Base-by-base conservation (phyloP, 371 early-diverging fungal species). In the Rhizopus arrhizus region DNA sequence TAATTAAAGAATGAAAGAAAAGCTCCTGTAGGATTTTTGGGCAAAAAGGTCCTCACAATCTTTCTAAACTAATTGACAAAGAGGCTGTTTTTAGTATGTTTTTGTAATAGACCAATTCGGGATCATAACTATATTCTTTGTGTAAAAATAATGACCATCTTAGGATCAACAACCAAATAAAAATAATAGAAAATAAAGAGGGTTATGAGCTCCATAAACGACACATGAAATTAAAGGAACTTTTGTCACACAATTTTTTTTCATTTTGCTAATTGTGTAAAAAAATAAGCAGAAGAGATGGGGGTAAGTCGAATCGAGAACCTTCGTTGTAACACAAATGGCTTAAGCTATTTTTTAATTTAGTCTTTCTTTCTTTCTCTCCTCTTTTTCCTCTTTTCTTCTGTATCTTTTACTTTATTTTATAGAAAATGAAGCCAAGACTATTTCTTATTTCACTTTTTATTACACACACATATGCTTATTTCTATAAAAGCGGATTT, bases 401-500 rank as follows among this genome's bases (percentile, higher is more conserved):
- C 31, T 47, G 15, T 48, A 7, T 48, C 31, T 48, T 28, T 48
- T 29, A 4, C 7, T 48, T 29, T 45, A 12, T 22, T 45, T 45
- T 16, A 45, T 16, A 45, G n/a, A 16, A 49, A 29, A 48, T 48
- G 48, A 48, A 29, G 48, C 29, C 28, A 28, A 4, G 7, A 10
- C 9, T 48, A 48, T 29, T 48, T 29, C n/a, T 48, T 22, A 48
- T 5, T 29, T 29, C 12, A 29, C 31, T 48, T 29, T 28, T 48
- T 29, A 22, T 48, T 10, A 29, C 29, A 8, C 48, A 48, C 9
- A 29, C 48, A 1, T 48, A 48, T 48, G 70, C 63, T 5, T 73
- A 67, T 57, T 66, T 73, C 49, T 60, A 70, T 62, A 67, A 61
- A 9, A 58, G 65, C 38, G 48, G 31, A 6, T 60, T 64, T 33